Percentiles rank a stretch among this genome's conserved stretches.
phyloP scores from a whole-genome alignment of 306 rosid genomes.

The Medicago arabica region DNA sequence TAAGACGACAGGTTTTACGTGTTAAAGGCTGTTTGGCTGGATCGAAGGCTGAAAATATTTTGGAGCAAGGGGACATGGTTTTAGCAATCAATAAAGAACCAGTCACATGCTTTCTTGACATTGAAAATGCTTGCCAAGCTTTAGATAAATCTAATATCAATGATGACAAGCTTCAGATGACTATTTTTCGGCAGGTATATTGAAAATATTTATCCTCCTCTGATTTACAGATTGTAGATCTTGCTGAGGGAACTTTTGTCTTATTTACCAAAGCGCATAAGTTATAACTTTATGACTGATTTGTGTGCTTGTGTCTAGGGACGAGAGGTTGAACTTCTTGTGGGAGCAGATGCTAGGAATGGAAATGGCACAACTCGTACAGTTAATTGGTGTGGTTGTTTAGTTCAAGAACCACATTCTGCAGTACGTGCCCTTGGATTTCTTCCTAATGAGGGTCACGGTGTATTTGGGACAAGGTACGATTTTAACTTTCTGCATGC shows the following conservation, averaged over 20 bases:
- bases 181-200: conserved; percentile 90
- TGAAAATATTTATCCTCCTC: conserved; percentile 24
- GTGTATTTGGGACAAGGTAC: conserved; percentile 90
- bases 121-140: conserved; percentile 86
- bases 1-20: conserved; percentile 89
- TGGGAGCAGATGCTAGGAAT: conserved; percentile 88
- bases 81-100: conserved; percentile 94
- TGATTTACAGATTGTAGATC: conserved; percentile 39
- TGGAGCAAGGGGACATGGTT: conserved; percentile 98
- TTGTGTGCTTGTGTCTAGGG: conserved; percentile 66
- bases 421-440: conserved; percentile 97
- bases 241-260: conserved; percentile 25
- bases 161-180: conserved; percentile 74
- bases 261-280: conserved; percentile 2
- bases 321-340: conserved; percentile 73
- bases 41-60: conserved; percentile 80
- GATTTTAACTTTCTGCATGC: conserved; percentile 22
- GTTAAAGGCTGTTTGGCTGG: conserved; percentile 98
- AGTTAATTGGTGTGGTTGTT: conserved; percentile 91
- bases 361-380: conserved; percentile 84
- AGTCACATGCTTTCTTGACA: conserved; percentile 84
- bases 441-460: conserved; percentile 97
- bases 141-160: conserved; percentile 55
- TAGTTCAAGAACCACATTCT: conserved; percentile 92
- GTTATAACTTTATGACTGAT: conserved; percentile 36